Evolutionary conservation across 179 eudicot genomes (phyloP), one percentile per base, ranked within the genome.

Genomic region (Beta corolliflora): DNA sequence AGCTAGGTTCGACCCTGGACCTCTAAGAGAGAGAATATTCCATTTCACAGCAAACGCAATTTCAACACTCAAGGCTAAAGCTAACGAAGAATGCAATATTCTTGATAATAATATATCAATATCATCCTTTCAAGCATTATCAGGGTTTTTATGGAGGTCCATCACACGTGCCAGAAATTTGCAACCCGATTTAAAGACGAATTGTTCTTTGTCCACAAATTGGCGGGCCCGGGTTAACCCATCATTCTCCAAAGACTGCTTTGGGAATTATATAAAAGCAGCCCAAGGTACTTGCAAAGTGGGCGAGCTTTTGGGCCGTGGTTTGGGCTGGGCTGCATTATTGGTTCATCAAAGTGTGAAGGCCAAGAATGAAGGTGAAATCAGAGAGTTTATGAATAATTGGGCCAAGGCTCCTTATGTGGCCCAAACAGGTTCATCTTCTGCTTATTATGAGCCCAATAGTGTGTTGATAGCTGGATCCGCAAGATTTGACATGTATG

Each of bases 401-500:
- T 36, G 41, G 16, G 48, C n/a, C 46, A 15, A 76, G 21, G 58
- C 63, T 29, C 81, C 85, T 0, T 78, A 23, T 68, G 54, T 84
- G 23, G 3, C 13, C 15, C 52, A 7, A 64, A 25, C 23, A n/a
- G 53, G 31, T 50, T 0, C 23, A 0, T 5, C 12, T 5, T 44
- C 56, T 19, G 41, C 21, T 0, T 55, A 5, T 6, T 50, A 65
- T 25, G n/a, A 36, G 8, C 72, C 77, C 9, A 72, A 52, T 73
- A 44, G 10, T 6, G 25, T 86, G 56, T 16, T 13, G 6, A 71
- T 83, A 0, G 69, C 85, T 0, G 83, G 91, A 9, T 89, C 91
- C 0, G 81, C 91, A 0, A 79, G 81, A 78, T 83, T 85, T 45
- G 68, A 85, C 45, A 81, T 88, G 79, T 91, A 91, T 23, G 88